Base-by-base conservation (phyloP, 192 early-diverging fungal species). In the Helicostylum pulchrum region DNA sequence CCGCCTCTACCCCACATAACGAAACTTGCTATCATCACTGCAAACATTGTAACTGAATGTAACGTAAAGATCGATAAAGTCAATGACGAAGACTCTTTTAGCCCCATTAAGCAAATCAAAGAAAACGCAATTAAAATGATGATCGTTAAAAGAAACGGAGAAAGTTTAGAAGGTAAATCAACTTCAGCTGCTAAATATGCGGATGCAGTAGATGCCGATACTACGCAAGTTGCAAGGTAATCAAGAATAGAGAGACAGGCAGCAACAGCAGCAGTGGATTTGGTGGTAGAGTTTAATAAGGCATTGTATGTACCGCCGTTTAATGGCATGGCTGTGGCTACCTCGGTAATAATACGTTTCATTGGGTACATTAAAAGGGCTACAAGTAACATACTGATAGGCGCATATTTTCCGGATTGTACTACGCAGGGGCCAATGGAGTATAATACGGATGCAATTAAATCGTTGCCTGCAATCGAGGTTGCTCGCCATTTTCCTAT, bases 251-350 rank as follows among this genome's bases (percentile, higher is more conserved):
- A 66, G 15, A 80, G 56, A 26, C 71, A 73, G 0, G 82, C 84
- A 2, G 75, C 80, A 20, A 80, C 50, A 3, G 76, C 76, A 10
- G 84, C 82, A 20, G 80, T 51, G 43, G 66, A 63, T 59, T 85
- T 85, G 10, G 80, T 52, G 11, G 78, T 69, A 0, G 77, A 73
- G 19, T 80, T 74, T 14, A 85, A 65, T 58, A 84, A 52, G 12
- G 69, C 67, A 56, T 71, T 77, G 58, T 85, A 85, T 4, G 44
- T 53, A 65, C 75, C 84, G 50, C 84, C 84, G 64, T 86, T 86
- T 15, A 86, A 59, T 11, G 82, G 80, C 15, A 86, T 49, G 1
- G 78, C 61, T 4, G 73, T 69, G 5, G 72, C 75, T 4, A 86
- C 79, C 73, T 86, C 83, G 14, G 68, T 77, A 51, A 86, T 71